These are phyloP conservation scores for Solanum dulcamara DNA, from an alignment of 257 asterid genomes.

Conservation along the genomic window DNA sequence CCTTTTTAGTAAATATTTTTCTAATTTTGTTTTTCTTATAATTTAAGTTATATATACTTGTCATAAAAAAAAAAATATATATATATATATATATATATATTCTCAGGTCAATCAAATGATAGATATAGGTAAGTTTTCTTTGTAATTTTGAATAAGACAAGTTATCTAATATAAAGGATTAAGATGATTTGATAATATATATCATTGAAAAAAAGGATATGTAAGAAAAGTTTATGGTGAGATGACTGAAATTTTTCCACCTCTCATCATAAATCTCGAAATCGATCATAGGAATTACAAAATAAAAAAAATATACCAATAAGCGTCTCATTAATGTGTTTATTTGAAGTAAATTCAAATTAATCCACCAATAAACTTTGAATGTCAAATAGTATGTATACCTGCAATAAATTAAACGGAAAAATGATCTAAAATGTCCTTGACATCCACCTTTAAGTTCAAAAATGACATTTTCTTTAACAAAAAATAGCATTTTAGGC, in stretches of 20 bases:
- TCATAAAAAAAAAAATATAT: too few relatives aligned
- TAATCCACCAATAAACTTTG: too few relatives aligned
- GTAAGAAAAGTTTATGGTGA: background rate
- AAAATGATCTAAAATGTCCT: too few relatives aligned
- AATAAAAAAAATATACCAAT: too few relatives aligned
- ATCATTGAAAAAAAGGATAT: too few relatives aligned
- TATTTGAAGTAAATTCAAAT: background rate
- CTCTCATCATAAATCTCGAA: background rate
- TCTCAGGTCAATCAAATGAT: background rate
- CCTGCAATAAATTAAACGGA: background rate
- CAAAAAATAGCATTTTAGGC: too few relatives aligned
- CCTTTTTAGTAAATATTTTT: background rate
- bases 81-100: too few relatives aligned
- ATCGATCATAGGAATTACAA: too few relatives aligned
- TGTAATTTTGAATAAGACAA: background rate
- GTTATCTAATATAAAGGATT: background rate
- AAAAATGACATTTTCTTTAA: too few relatives aligned
- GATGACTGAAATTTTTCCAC: background rate
- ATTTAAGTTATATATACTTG: too few relatives aligned
- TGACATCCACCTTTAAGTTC: too few relatives aligned
- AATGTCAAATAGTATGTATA: background rate
- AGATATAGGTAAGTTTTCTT: background rate
- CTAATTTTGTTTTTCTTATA: background rate
- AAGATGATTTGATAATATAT: background rate
- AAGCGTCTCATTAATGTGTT: background rate